A percentile compares a stretch with the other conserved stretches of the same genome.
Evolutionary conservation across 139 green algal genomes (phyloP).

Genomic region (Ettlia oleoabundans): DNA sequence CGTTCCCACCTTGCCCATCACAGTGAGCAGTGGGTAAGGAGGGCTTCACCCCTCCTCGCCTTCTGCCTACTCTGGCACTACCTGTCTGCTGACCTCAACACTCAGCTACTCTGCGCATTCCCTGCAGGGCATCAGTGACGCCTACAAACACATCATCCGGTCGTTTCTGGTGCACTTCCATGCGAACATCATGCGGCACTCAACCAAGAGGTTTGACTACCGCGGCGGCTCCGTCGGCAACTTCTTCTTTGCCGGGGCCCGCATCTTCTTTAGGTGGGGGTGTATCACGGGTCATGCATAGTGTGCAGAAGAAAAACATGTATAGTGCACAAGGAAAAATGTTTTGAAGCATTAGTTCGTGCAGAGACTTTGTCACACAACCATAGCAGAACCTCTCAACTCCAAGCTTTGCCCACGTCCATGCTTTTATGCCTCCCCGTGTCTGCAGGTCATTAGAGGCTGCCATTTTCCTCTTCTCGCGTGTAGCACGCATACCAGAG

Average conservation of each 20-base stretch:
- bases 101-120: background rate
- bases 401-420: background rate
- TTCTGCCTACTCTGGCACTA: background rate
- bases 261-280: slow-evolving; percentile 90
- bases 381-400: too few relatives aligned
- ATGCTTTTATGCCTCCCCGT: background rate
- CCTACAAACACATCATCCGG: slow-evolving; percentile 99
- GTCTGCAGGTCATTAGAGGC: slow-evolving; percentile 88
- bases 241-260: slow-evolving; percentile 99
- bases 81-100: background rate
- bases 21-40: too few relatives aligned
- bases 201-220: slow-evolving; percentile 90
- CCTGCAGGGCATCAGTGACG: slow-evolving; percentile 78
- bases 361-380: too few relatives aligned
- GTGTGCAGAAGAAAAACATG: too few relatives aligned
- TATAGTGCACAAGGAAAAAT: too few relatives aligned
- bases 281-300: background rate
- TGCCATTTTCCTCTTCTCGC: slow-evolving; percentile 96
- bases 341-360: too few relatives aligned
- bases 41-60: too few relatives aligned
- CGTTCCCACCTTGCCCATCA: too few relatives aligned
- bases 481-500: slow-evolving; percentile 78
- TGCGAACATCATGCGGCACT: slow-evolving; percentile 81
- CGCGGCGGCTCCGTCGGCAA: slow-evolving; percentile 94
- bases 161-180: slow-evolving; percentile 98